phyloP scores from a whole-genome alignment of 2,329 filamentous ascomycete genomes.

The Emericellopsis cladophorae region DNA sequence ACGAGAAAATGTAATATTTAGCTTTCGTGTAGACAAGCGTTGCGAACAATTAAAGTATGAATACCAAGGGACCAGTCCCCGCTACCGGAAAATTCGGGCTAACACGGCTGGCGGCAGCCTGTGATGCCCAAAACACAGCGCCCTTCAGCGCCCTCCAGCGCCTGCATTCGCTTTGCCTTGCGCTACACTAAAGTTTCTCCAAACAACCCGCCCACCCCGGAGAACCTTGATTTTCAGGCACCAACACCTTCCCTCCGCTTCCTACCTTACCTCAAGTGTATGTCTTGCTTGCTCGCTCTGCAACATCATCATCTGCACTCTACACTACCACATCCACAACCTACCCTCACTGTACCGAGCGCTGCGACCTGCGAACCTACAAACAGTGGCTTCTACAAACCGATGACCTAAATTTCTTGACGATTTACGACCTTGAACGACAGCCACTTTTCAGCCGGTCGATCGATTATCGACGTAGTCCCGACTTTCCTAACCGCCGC shows the following conservation, averaged over 20 bases:
- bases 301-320: neutral
- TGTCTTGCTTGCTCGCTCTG: neutral
- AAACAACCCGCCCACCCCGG: no score
- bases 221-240: constrained; percentile 6
- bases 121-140: neutral
- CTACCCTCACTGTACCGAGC: neutral
- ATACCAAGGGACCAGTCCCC: no score
- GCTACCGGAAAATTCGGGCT: no score
- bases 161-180: neutral
- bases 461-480: neutral
- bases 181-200: neutral
- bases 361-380: neutral
- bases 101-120: no score
- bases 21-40: no score
- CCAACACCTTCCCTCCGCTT: constrained; percentile 1
- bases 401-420: neutral
- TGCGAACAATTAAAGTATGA: no score
- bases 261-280: constrained; percentile 1
- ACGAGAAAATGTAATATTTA: no score
- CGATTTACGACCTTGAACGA: neutral
- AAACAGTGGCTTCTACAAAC: neutral
- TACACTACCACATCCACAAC: neutral
- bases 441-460: neutral
- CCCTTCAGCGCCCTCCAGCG: neutral
- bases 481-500: neutral